Evolutionary conservation across 192 early-diverging fungal species (phyloP).

Genomic region (Helicostylum pulchrum): DNA sequence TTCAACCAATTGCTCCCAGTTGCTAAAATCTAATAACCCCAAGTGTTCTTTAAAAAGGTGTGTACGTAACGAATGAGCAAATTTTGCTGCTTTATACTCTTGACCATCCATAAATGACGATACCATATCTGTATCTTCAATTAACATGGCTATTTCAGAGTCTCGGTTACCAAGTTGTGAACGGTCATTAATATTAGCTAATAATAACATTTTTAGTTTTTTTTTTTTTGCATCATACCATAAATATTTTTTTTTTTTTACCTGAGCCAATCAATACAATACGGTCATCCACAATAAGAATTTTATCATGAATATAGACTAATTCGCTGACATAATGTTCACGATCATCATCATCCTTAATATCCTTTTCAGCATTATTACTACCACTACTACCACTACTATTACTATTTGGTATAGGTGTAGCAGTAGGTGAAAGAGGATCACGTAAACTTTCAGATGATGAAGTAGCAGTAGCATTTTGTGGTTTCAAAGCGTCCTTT

Average conservation of each 20-base stretch:
- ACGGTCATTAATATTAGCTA: conserved; percentile 48
- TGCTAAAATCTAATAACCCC: conserved; percentile 58
- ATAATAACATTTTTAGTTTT: background rate
- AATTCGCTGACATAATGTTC: conserved; percentile 70
- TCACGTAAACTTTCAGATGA: background rate
- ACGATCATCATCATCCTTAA: conserved; percentile 11
- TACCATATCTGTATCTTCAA: conserved; percentile 74
- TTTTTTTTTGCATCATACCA: background rate
- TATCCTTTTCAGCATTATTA: background rate
- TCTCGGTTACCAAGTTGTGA: conserved; percentile 84
- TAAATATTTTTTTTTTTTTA: conserved; percentile 8
- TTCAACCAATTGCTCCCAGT: conserved; percentile 33
- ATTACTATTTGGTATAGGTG: too few species aligned
- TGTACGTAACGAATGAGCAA: conserved; percentile 69
- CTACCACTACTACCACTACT: background rate
- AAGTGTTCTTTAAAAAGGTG: conserved; percentile 83
- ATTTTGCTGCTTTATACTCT: conserved; percentile 65
- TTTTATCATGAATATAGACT: conserved; percentile 84
- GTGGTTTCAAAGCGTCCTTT: too few species aligned
- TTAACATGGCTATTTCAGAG: conserved; percentile 82
- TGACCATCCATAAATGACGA: conserved; percentile 69
- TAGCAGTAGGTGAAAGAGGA: background rate
- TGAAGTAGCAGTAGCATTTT: too few species aligned
- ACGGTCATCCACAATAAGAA: conserved; percentile 87
- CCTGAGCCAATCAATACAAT: conserved; percentile 77